Conservation (phyloP, 495 filamentous ascomycete species). For the Parathielavia hyrcaniae region DNA sequence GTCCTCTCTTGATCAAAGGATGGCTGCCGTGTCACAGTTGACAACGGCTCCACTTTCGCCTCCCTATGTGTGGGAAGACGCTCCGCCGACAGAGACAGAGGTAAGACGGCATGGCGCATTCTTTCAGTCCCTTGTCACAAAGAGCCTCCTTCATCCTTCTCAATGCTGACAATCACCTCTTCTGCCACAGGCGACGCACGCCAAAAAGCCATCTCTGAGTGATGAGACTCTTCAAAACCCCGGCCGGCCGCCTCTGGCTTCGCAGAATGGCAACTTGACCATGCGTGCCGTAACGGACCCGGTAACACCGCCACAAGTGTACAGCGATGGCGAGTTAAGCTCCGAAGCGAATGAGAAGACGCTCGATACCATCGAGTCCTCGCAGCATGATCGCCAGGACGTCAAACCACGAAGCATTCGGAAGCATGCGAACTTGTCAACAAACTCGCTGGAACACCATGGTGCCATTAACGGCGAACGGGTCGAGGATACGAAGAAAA, state of each 20-base stretch:
- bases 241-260: constrained; percentile 18
- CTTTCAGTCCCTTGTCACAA: constrained; percentile 2
- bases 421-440: constrained; percentile 48
- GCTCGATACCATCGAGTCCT: constrained; percentile 19
- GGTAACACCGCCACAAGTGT: constrained; percentile 19
- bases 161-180: constrained; percentile 9
- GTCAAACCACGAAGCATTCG: constrained; percentile 46
- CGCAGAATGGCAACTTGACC: constrained; percentile 35
- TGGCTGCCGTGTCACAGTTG: constrained; percentile 50
- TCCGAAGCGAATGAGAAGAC: constrained; percentile 20
- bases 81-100: constrained; percentile 35
- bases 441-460: constrained; percentile 53
- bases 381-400: constrained; percentile 27
- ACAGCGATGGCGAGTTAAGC: constrained; percentile 17
- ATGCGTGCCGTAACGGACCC: constrained; percentile 12
- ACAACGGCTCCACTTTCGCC: constrained; percentile 47
- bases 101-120: constrained; percentile 26
- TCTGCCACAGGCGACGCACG: constrained; percentile 17
- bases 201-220: constrained; percentile 15
- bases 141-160: neutral
- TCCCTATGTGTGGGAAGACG: constrained; percentile 48
- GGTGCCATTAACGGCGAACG: constrained; percentile 27
- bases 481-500: constrained; percentile 14
- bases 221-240: constrained; percentile 20
- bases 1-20: constrained; percentile 25